These are phyloP conservation scores for Chrysanthemum lavandulifolium DNA, from an alignment of 129 eudicot genomes.

Conservation along the genomic window DNA sequence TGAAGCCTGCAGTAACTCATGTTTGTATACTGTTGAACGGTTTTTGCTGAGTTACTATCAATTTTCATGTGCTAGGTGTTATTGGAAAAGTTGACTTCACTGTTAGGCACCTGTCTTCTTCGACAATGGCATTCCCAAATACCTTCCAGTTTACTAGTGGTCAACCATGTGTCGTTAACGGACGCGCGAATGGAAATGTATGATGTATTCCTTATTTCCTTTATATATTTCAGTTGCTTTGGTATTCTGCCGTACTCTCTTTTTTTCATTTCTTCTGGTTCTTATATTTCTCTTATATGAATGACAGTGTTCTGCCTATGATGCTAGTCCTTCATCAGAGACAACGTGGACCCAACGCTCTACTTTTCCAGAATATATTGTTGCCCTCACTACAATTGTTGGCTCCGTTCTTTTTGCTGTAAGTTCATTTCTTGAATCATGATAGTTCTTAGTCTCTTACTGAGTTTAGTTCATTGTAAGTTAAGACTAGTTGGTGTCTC, in stretches of 20 bases:
- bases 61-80: constrained; percentile 50
- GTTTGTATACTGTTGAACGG: constrained; percentile 9
- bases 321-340: constrained; percentile 75
- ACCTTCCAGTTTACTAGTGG: constrained; percentile 2
- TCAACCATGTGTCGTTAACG: constrained; percentile 5
- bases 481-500: no score
- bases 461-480: neutral
- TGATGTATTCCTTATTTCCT: constrained; percentile 7
- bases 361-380: constrained; percentile 97
- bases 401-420: constrained; percentile 96
- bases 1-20: constrained; percentile 6
- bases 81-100: constrained; percentile 97
- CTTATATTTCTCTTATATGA: neutral
- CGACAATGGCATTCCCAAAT: constrained; percentile 8
- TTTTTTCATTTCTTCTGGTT: neutral
- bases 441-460: constrained; percentile 1
- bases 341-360: constrained; percentile 95
- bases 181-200: constrained; percentile 27
- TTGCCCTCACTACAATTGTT: constrained; percentile 88
- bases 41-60: neutral
- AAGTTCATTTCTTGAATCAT: constrained; percentile 27
- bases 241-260: neutral
- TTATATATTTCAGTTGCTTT: neutral
- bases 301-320: constrained; percentile 81
- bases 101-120: constrained; percentile 17